A percentile compares a stretch with the other conserved stretches of the same genome.
phyloP scores from a whole-genome alignment of 352 stramenopile species.

The Pythium folliculosum region DNA sequence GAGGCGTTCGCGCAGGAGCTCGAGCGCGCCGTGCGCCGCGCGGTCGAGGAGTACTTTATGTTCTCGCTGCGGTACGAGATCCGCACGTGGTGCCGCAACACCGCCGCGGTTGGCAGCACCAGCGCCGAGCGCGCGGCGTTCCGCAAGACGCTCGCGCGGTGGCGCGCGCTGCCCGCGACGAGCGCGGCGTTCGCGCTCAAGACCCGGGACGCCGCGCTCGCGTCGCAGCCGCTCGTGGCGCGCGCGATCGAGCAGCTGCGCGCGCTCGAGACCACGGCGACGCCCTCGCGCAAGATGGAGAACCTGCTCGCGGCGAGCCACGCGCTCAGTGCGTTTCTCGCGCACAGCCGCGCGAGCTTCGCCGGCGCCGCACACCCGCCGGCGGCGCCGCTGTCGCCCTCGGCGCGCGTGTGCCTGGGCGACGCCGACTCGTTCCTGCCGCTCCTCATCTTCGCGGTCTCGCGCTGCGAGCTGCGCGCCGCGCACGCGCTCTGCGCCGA shows the following conservation, averaged over 20 bases:
- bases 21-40: constrained; percentile 23
- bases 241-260: constrained; percentile 25
- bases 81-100: constrained; percentile 20
- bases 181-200: constrained; percentile 23
- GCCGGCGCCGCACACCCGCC: background rate
- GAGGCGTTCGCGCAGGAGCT: constrained; percentile 6
- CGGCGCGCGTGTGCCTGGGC: constrained; percentile 27
- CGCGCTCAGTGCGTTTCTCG: constrained; percentile 32
- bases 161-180: constrained; percentile 23
- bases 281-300: constrained; percentile 36
- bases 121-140: constrained; percentile 12
- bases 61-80: constrained; percentile 28
- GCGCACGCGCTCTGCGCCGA: constrained; percentile 29
- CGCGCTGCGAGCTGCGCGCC: constrained; percentile 26
- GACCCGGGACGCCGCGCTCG: background rate
- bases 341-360: background rate
- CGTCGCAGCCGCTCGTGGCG: constrained; percentile 13
- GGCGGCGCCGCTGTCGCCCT: constrained; percentile 15
- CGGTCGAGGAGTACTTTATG: constrained; percentile 35
- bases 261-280: constrained; percentile 23
- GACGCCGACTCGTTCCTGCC: constrained; percentile 43
- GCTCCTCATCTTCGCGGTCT: constrained; percentile 44
- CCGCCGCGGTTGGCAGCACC: background rate
- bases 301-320: constrained; percentile 35
- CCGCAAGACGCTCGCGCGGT: constrained; percentile 18